These are phyloP conservation scores for Plasmodium chabaudi DNA, from an alignment of 169 alveolate species.

Conservation along the genomic window DNA sequence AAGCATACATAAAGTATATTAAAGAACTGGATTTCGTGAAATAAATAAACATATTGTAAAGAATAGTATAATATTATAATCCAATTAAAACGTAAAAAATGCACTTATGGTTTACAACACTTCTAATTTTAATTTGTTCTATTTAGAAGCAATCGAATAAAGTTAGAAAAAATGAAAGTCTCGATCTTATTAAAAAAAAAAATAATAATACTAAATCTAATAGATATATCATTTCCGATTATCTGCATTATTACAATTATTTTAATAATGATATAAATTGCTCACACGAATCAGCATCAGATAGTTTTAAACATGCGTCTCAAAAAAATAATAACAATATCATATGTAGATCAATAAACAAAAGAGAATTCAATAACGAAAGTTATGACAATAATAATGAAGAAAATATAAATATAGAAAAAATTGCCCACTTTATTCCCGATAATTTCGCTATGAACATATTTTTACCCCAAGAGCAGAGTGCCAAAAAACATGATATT, in stretches of 20 bases:
- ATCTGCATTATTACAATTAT: constrained; percentile 45
- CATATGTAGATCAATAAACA: background rate
- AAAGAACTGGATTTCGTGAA: too few species aligned
- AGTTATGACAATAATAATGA: constrained; percentile 14
- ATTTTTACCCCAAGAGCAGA: constrained; percentile 10
- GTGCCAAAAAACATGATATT: constrained; percentile 9
- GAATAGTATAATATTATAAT: background rate
- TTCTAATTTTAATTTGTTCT: background rate
- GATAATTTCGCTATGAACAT: constrained; percentile 41
- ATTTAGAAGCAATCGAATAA: constrained; percentile 1
- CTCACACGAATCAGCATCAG: constrained; percentile 33
- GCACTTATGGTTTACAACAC: too few species aligned
- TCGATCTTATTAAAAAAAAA: constrained; percentile 19
- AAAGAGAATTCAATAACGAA: constrained; percentile 33
- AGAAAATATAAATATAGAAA: constrained; percentile 22
- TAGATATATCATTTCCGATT: constrained; percentile 23
- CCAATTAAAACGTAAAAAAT: background rate
- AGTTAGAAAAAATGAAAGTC: background rate
- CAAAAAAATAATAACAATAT: background rate
- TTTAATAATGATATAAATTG: constrained; percentile 20
- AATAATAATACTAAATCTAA: constrained; percentile 1
- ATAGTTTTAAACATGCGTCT: background rate
- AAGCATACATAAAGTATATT: too few species aligned
- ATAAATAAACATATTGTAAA: background rate
- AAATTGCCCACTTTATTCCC: constrained; percentile 39